Base-by-base conservation (phyloP, 352 stramenopile genomes). In the Globisporangium okanoganense region DNA sequence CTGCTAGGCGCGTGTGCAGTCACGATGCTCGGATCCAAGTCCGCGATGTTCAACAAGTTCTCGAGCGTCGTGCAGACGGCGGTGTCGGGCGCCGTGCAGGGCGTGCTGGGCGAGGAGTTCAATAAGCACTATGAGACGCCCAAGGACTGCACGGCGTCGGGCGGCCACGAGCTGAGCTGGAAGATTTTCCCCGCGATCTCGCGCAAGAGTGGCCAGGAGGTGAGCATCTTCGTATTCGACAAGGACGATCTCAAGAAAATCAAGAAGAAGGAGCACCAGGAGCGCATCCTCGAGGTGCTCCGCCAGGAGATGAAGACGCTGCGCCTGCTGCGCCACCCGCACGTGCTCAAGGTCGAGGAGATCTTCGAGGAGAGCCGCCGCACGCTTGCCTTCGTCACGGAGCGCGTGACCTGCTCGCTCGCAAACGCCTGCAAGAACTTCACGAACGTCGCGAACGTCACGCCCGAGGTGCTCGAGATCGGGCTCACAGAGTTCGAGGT, bases 351-450 rank as follows among this genome's bases (percentile, higher is more conserved):
- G 62, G 87, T 95, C 45, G 88, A 94, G 63, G 90, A 97, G 64
- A 83, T 95, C 27, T 95, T 92, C 67, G 90, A 97, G 48, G 89
- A 94, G 60, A 92, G 72, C 45, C 78, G 86, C 18, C 85, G 87
- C 56, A 88, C 85, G 55, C 74, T 97, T 33, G 89, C 84, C 51
- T 97, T 97, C 67, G 90, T 96, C 36, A 96, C 90, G 5, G 90
- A 97, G 66, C 86, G 88, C 35, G 75, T 97, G 48, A 93, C 81
- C 22, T 97, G 88, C 68, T 97, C 90, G 53, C 73, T 97, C 41
- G 88, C 87, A 36, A 96, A 97, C 62, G 90, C 90, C 49, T 88
- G 87, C 69, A 95, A 96, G 65, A 91, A 96, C 68, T 92, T 94
- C 57, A 85, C 70, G 22, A 95, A 96, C 68, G 71, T 94, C 13